These are phyloP conservation scores for Pseudognaphalium luteoalbum DNA, from an alignment of 129 eudicot species.

Conservation along the genomic window DNA sequence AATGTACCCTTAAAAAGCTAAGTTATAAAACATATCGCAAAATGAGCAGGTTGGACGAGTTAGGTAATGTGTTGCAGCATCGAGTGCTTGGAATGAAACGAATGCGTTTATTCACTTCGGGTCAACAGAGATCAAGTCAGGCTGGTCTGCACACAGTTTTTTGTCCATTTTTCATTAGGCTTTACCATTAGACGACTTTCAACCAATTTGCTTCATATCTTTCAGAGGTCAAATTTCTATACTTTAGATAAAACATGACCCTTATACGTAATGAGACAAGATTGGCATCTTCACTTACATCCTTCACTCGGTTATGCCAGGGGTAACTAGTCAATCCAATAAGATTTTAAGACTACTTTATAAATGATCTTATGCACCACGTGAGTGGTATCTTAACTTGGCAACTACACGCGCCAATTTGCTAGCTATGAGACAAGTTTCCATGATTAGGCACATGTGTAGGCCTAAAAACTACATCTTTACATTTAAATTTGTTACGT, in stretches of 20 bases:
- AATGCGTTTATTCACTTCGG: not conserved
- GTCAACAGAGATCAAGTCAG: not conserved
- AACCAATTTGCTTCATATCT: not conserved
- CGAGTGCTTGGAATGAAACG: not conserved
- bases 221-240: not conserved
- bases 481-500: conserved; percentile 10
- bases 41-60: not conserved
- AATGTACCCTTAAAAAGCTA: too few species aligned
- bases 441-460: not conserved
- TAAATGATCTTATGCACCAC: not conserved
- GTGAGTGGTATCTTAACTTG: not conserved
- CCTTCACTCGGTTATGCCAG: not conserved
- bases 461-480: conserved; percentile 5
- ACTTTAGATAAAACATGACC: not conserved
- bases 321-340: not conserved
- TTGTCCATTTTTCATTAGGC: not conserved
- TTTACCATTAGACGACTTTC: not conserved
- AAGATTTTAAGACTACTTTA: not conserved
- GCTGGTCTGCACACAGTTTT: not conserved
- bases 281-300: not conserved
- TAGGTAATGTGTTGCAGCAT: not conserved
- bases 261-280: not conserved
- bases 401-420: not conserved
- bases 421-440: not conserved
- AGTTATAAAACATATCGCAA: not conserved